Evolutionary conservation across 768 basidiomycete species (phyloP), one percentile per base, ranked within the genome.

Genomic region (Mycena latifolia): DNA sequence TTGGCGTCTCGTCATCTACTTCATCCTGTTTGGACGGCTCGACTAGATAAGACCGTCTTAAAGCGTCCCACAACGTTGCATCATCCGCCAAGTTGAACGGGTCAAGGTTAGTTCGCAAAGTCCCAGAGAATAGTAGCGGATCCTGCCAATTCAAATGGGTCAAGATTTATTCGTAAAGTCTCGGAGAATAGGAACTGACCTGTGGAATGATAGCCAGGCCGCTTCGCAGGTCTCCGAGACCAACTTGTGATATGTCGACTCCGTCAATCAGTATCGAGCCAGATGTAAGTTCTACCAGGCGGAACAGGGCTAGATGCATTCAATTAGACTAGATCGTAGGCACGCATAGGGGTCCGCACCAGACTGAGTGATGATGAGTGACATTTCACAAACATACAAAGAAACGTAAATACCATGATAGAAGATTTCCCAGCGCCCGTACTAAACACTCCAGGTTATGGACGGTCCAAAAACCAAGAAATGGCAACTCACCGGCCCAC

Each of bases 11-110:
- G 29, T 80, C 80, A 58, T 79, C 77, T 25, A 67, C 63, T 12
- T 67, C 75, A 45, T 75, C 69, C 31, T 59, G 75, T 67, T 79
- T 81, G 27, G 69, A 69, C 35, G 75, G 75, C 27, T 93, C 93
- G 41, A 95, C 88, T 18, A 98, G 86, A 77, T 95, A 91, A 0
- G 95, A 87, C 27, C 95, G 90, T 73, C 88, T 90, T 52, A 98
- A 80, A 5, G 96, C 94, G 71, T 97, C 95, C 91, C 93, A 96
- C 22, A 98, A 84, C 25, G 85, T 84, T 24, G 87, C 88, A 75
- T 97, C 95, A 67, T 93, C 92, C 67, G 93, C 87, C 48, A 87
- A 77, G 53, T 86, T 89, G 79, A 97, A 96, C 0, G 96, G 96
- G 75, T 98, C 96, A 5, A 98, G 87, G 74, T 98, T 98, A 45